Evolutionary conservation across 2,329 filamentous ascomycete genomes (phyloP).

Genomic region (Aspergillus carbonarius): DNA sequence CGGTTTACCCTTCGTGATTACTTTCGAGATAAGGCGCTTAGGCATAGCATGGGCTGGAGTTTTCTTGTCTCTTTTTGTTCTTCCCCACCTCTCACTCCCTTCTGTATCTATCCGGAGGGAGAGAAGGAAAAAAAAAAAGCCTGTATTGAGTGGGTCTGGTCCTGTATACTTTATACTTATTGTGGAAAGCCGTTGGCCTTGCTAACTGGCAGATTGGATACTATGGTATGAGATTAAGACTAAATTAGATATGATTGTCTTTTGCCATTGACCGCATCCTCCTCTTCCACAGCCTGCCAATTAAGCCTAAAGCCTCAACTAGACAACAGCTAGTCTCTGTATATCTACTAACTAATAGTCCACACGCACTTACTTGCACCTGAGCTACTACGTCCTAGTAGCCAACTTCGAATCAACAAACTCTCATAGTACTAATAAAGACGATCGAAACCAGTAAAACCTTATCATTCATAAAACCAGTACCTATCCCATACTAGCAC

Average conservation of each 20-base stretch:
- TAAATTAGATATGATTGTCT: not conserved
- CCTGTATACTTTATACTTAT: slow-evolving; percentile 3
- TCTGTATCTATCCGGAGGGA: not conserved
- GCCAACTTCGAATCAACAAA: not conserved
- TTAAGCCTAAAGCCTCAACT: no score
- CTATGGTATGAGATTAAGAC: not conserved
- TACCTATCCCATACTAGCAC: no score
- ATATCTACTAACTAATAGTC: no score
- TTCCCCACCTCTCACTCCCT: not conserved
- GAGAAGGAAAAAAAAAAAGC: slow-evolving; percentile 1
- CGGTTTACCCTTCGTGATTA: slow-evolving; percentile 8
- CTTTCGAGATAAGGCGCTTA: slow-evolving; percentile 30
- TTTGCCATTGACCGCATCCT: not conserved
- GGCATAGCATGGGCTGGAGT: slow-evolving; percentile 42
- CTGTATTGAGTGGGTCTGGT: not conserved
- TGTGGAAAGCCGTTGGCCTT: not conserved
- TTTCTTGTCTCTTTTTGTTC: slow-evolving; percentile 21
- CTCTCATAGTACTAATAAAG: not conserved
- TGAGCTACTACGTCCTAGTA: no score
- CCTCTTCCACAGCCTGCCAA: not conserved
- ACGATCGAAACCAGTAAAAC: no score
- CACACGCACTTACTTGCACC: no score
- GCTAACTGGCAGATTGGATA: not conserved
- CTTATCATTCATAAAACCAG: no score
- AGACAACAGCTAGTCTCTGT: not conserved